Percentiles rank a stretch among this genome's conserved stretches.
These are phyloP conservation scores for Thyridium curvatum DNA, from an alignment of 2,329 filamentous ascomycete genomes.

Conservation along the genomic window DNA sequence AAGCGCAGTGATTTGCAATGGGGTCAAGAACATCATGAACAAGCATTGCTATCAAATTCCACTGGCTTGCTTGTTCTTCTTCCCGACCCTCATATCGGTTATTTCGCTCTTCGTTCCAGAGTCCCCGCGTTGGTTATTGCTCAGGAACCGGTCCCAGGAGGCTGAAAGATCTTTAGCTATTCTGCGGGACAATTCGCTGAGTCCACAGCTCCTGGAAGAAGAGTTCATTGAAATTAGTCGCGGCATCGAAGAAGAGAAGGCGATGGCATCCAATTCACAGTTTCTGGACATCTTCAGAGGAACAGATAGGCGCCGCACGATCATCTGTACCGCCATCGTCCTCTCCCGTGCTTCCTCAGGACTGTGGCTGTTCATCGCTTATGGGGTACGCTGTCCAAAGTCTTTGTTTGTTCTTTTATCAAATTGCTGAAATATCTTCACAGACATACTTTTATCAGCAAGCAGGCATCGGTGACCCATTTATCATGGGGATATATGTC, in stretches of 20 bases:
- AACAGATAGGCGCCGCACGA: too few relatives aligned
- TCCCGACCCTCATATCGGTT: slow-evolving; percentile 2
- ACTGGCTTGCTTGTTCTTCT: slow-evolving; percentile 1
- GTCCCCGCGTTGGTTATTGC: slow-evolving; percentile 21
- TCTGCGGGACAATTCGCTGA: slow-evolving; percentile 12
- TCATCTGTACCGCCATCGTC: too few relatives aligned
- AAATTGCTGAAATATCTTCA: too few relatives aligned
- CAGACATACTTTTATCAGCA: slow-evolving; percentile 6
- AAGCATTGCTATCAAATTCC: slow-evolving; percentile 1
- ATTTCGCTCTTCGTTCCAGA: slow-evolving; percentile 15
- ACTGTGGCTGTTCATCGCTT: slow-evolving; percentile 20
- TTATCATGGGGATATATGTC: slow-evolving; percentile 3
- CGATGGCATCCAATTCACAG: slow-evolving; percentile 4
- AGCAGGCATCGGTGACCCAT: slow-evolving; percentile 4
- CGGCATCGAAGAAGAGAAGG: slow-evolving; percentile 13
- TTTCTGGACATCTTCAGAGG: too few relatives aligned
- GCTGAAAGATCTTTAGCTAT: neutral
- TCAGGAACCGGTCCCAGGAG: slow-evolving; percentile 8
- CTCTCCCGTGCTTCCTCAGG: too few relatives aligned
- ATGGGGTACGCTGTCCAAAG: slow-evolving; percentile 16
- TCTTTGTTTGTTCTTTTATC: too few relatives aligned
- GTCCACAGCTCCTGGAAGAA: slow-evolving; percentile 9
- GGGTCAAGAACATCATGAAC: neutral
- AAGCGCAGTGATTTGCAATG: neutral
- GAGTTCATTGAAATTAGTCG: slow-evolving; percentile 12